Evolutionary conservation across 2,329 filamentous ascomycete genomes (phyloP), one percentile per base, ranked within the genome.

Genomic region (Botrytis pseudocinerea): DNA sequence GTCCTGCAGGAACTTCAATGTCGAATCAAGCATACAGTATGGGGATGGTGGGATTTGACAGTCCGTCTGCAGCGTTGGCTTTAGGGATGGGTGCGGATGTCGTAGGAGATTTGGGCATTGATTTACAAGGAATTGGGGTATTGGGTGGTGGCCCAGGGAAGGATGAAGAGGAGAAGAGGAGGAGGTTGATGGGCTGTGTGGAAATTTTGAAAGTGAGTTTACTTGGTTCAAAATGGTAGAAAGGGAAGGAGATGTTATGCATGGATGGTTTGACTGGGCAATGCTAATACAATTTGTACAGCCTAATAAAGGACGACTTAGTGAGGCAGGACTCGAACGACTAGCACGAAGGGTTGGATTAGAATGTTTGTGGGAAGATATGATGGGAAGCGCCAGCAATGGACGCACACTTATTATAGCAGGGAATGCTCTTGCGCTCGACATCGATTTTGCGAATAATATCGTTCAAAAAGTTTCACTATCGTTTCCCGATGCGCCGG

Each of bases 261-360:
- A 2, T 20, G 32, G 2, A 28, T 57, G 38, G 42, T 48, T 44
- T 42, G 32, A 77, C 71, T 79, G 81, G 73, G 80, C 78, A 28
- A 54, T 65, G 32, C 73, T 76, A 57, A 73, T 73, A 35, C 62
- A 2, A 57, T 54, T 44, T 12, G 63, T 80, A 79, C 75, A 82
- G 76, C 76, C 75, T 20, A 81, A 82, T 77, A 88, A 88, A 75
- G 91, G 91, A 6, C 83, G 90, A 59, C 89, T 95, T 54, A 93
- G 92, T 77, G 91, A 93, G 78, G 89, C 92, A 44, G 92, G 92
- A 3, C 85, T 96, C n/a, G 90, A 92, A 80, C 86, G 92, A 71
- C 83, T 95, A 44, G 91, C 90, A 14, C 87, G 88, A 77, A 86
- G 89, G 71, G 85, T 91, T 71, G 92, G 91, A n/a, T 83, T 92